These are phyloP conservation scores for Thielaviopsis ethacetica DNA, from an alignment of 2,329 filamentous ascomycete genomes.

Conservation along the genomic window DNA sequence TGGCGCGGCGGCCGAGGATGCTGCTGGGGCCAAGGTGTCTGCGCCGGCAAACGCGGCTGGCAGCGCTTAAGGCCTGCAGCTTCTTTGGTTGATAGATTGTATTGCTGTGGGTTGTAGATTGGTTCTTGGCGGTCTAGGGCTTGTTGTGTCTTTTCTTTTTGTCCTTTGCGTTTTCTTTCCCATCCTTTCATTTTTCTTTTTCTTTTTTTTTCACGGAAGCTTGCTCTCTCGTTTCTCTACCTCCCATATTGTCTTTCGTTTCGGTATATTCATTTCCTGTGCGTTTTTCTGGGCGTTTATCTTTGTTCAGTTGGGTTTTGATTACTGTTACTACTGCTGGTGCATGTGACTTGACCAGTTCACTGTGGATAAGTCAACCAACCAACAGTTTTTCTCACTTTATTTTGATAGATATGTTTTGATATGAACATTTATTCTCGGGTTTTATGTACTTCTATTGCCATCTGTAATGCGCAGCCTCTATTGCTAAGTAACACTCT, in stretches of 20 bases:
- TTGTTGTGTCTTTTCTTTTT: not conserved
- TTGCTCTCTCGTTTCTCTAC: not conserved
- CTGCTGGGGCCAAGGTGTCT: constrained; percentile 2
- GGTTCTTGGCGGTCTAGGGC: not conserved
- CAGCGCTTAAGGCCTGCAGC: not conserved
- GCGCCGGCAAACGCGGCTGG: not conserved
- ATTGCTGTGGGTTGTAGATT: not conserved
- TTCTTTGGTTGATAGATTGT: not conserved
- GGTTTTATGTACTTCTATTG: not conserved
- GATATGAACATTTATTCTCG: not conserved
- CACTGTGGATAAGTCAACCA: not conserved
- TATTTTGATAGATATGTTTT: constrained; percentile 11
- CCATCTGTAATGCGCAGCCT: not conserved
- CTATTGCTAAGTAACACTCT: not conserved
- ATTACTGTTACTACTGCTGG: not conserved
- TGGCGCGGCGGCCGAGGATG: constrained; percentile 6
- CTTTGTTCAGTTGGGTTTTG: not conserved
- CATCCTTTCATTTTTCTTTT: not conserved
- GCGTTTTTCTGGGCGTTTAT: not conserved
- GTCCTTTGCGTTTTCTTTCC: not conserved
- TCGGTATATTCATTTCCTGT: not conserved
- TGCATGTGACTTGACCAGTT: not conserved
- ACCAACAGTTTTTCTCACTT: not conserved
- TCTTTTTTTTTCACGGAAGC: not conserved
- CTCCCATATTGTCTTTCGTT: not conserved